These are phyloP conservation scores for Brasilioporus rufonigricans DNA, from an alignment of 768 basidiomycete species.

Conservation along the genomic window DNA sequence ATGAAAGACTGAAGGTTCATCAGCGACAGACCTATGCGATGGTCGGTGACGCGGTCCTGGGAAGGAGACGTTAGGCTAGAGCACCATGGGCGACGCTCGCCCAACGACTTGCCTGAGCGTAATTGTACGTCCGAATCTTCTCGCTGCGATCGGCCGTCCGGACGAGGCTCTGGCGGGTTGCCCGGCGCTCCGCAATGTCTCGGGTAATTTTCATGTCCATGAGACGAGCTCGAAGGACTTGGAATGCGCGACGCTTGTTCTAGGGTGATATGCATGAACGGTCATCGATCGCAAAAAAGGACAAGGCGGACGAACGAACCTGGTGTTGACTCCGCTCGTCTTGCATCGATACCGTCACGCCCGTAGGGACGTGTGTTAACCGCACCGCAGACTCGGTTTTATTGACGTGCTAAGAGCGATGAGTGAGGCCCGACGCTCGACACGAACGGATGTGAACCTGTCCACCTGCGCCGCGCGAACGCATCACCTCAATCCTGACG, in stretches of 20 bases:
- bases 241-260: constrained; percentile 94
- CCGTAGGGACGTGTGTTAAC: constrained; percentile 87
- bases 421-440: neutral
- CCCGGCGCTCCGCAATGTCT: constrained; percentile 70
- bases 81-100: neutral
- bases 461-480: constrained; percentile 94
- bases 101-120: constrained; percentile 58
- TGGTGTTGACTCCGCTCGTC: constrained; percentile 96
- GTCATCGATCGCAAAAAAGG: neutral
- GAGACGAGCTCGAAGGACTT: constrained; percentile 81
- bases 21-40: constrained; percentile 77
- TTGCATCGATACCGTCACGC: constrained; percentile 96
- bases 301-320: constrained; percentile 37
- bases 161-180: constrained; percentile 69
- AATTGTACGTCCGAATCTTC: constrained; percentile 96
- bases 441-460: constrained; percentile 51
- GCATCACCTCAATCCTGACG: constrained; percentile 90
- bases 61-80: neutral
- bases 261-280: constrained; percentile 27
- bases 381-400: constrained; percentile 98
- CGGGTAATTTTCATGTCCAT: constrained; percentile 74
- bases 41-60: constrained; percentile 91
- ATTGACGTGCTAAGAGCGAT: constrained; percentile 80
- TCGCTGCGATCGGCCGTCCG: constrained; percentile 85
- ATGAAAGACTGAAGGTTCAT: constrained; percentile 64